Evolutionary conservation across 805 yeast species (phyloP), one percentile per base, ranked within the genome.

Genomic region (Phaffomyces opuntiae): DNA sequence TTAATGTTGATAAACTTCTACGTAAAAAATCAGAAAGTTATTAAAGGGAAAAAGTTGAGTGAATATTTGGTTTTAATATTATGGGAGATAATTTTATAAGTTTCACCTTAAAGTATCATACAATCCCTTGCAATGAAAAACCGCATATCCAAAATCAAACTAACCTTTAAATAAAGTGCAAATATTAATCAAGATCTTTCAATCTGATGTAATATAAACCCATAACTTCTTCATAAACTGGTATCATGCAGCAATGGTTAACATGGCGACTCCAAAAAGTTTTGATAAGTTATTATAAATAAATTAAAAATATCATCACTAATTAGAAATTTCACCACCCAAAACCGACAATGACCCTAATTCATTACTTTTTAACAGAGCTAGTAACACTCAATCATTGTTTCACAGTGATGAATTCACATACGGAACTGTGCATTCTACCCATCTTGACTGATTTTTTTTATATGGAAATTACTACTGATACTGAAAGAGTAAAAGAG

Each of bases 351-450:
- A 43, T 49, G 59, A 56, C 44, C 62, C 62, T 43, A 51, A 58
- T 55, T 57, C 55, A 55, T 56, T 45, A 53, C 57, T 48, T 52
- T 45, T 47, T 46, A 39, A 25, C 43, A 44, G 45, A 45, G 49
- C 42, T 43, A 33, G 48, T 31, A 38, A 43, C 27, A 26, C 43
- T 35, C 43, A 17, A 21, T 35, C 25, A 17, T 16, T 35, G 43
- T 35, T 49, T 32, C 37, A 19, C 24, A 21, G 52, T 50, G 49
- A 43, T 49, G 45, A 50, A 48, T 29, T 49, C 53, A 85, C 95
- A 80, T 85, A 86, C 95, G 74, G 86, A 77, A 78, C 96, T 86
- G 88, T 91, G 98, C 90, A 91, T 83, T 80, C 99, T 96, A 90
- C 96, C 99, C 99, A 91, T 91, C 73, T 79, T 86, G 81, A 75